Base-by-base conservation (phyloP, 1,139 yeast genomes). In the Blastobotrys arbuscula region DNA sequence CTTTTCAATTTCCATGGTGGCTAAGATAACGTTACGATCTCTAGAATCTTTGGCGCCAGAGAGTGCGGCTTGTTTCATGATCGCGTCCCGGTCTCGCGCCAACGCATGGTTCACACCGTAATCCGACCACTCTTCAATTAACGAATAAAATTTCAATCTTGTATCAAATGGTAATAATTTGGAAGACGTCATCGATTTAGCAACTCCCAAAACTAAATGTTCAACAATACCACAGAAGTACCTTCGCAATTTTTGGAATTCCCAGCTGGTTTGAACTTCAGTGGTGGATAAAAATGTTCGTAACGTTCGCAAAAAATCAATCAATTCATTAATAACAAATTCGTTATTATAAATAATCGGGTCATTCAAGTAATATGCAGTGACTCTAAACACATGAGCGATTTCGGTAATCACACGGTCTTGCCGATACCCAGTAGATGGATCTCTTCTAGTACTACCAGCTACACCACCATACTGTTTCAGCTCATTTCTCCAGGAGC, bases 91-190 rank as follows among this genome's bases (percentile, higher is more conserved):
- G 37, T 83, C 86, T 38, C 79, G 79, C 4, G 88, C 77, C 3
- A 82, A 62, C 1, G 73, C 68, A 20, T 78, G 73, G 33, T 79
- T 73, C 46, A 78, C 83, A 1, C 97, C 97, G 63, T 79, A 81
- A 0, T 95, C 95, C 66, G 96, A 88, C 99, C 99, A 94, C 61
- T 87, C 96, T 56, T 85, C 89, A 53, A 92, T 71, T 60, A 79
- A 83, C 43, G 82, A 79, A 67, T 88, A 89, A 56, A 94, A 84
- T 0, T 89, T 84, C 23, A 86, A 81, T 50, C 97, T 73, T 9
- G 92, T 94, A 58, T 84, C 90, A 63, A 89, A 89, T 1, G 95
- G 92, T 21, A 90, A 70, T 79, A 92, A 80, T 42, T 72, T 71
- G 24, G 40, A 21, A 20, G 74, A 76, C 34, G 71, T 71, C 2